Evolutionary conservation across 306 rosid species (phyloP), one percentile per base, ranked within the genome.

Genomic region (Citrullus amarus): DNA sequence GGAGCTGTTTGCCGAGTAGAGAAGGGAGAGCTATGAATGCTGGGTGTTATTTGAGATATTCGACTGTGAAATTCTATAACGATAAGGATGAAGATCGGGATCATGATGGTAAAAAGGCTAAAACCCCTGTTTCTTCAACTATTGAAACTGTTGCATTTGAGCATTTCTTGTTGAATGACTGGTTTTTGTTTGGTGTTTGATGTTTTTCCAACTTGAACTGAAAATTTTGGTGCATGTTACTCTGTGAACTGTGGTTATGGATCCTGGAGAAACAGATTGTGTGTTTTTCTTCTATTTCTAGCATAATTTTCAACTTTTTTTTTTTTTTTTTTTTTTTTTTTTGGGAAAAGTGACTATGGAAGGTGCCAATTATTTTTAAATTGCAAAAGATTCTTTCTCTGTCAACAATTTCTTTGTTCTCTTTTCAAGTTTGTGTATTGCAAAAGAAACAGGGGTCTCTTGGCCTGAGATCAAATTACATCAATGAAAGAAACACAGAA

Each of bases 31-130:
- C 85, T 15, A 80, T 93, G 90, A 86, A 88, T 84, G 90, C 92
- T 46, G 98, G 98, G 4, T 93, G 98, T 78, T 93, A 93, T 78
- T 79, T 91, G 90, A 90, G 97, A 41, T 93, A 88, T 74, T 90
- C 98, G 0, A 85, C 96, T 1, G 53, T 59, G 15, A 91, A 90
- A 57, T 91, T 93, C 55, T 90, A 84, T 56, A 75, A 75, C 22
- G 83, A 87, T 32, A 9, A 32, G 2, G 80, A 60, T 36, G 83
- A 58, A 70, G 66, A 14, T 34, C 48, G 48, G 28, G 41, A 78
- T 57, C 76, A 77, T 48, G 63, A 80, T 16, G 84, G 93, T 91
- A 20, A 86, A 83, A 51, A 14, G 2, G 22, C 51, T 4, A 18
- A 69, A 69, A 41, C 54, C 54, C 46, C 12, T 28, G 67, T 28